Evolutionary conservation across 345 rosid genomes (phyloP).

Genomic region (Syzygium jambos): DNA sequence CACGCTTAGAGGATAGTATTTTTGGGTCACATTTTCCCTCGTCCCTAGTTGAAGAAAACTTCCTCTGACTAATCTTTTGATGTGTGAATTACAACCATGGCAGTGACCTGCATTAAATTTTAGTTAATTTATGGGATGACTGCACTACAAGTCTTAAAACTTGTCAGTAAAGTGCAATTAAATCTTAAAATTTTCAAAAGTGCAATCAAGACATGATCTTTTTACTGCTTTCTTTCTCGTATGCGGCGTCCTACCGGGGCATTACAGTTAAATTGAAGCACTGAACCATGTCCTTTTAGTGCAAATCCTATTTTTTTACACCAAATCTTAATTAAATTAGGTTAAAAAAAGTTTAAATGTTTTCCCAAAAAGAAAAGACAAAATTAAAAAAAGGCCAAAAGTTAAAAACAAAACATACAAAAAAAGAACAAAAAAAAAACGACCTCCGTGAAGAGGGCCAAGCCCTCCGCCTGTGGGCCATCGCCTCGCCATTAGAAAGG

Average conservation of each 20-base stretch:
- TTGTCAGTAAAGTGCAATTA: fast-evolving
- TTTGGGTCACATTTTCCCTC: background rate
- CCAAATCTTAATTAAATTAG: background rate
- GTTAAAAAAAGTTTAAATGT: too few relatives aligned
- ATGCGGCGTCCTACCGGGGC: background rate
- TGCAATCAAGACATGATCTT: fast-evolving
- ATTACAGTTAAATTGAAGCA: background rate
- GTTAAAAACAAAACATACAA: too few relatives aligned
- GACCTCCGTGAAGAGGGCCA: too few relatives aligned
- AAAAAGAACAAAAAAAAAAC: too few relatives aligned
- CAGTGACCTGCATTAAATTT: background rate
- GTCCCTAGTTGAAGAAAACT: background rate
- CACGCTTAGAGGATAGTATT: background rate
- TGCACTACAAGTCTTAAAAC: background rate
- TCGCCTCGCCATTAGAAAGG: background rate
- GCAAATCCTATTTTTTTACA: too few relatives aligned
- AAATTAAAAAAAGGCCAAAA: too few relatives aligned
- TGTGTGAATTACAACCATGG: background rate
- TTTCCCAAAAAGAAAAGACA: background rate
- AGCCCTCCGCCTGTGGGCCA: background rate
- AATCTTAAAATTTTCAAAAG: fast-evolving
- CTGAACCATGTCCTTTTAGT: fast-evolving
- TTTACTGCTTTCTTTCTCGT: background rate
- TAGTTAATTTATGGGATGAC: too few relatives aligned
- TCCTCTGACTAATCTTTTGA: background rate